These are phyloP conservation scores for Micractinium conductrix DNA, from an alignment of 139 green algal species.

Conservation along the genomic window DNA sequence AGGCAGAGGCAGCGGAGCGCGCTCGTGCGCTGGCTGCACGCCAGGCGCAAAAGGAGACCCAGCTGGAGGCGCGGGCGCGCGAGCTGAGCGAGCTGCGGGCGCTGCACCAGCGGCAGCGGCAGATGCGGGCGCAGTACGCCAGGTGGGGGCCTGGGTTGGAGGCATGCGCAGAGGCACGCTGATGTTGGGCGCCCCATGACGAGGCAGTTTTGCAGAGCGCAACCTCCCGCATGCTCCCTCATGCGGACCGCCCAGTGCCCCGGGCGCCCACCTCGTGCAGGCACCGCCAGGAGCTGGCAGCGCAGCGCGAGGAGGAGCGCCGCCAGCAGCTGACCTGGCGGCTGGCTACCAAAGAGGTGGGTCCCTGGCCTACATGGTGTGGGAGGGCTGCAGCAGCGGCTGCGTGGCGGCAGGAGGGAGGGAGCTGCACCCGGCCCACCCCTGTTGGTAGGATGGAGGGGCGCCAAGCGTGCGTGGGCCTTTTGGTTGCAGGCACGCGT, in stretches of 20 bases:
- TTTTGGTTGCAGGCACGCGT: conserved; percentile 14
- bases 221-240: too few species aligned
- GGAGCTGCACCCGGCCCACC: too few species aligned
- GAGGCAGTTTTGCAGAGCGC: too few species aligned
- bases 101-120: conserved; percentile 8
- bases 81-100: conserved; percentile 27
- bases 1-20: neutral
- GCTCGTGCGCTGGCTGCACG: neutral
- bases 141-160: too few species aligned
- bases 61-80: conserved; percentile 9
- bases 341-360: conserved; percentile 18
- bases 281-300: conserved; percentile 22
- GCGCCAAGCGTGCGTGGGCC: too few species aligned
- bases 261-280: neutral
- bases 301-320: conserved; percentile 26
- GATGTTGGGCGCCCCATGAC: too few species aligned
- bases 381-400: too few species aligned
- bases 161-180: too few species aligned
- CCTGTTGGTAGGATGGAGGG: too few species aligned
- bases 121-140: conserved; percentile 11
- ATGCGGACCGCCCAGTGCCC: too few species aligned
- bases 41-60: neutral
- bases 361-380: too few species aligned
- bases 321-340: neutral
- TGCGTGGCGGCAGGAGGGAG: too few species aligned